Percentiles rank a stretch among this genome's conserved stretches.
phyloP scores from a whole-genome alignment of 306 rosid species.

The Glycine soja region DNA sequence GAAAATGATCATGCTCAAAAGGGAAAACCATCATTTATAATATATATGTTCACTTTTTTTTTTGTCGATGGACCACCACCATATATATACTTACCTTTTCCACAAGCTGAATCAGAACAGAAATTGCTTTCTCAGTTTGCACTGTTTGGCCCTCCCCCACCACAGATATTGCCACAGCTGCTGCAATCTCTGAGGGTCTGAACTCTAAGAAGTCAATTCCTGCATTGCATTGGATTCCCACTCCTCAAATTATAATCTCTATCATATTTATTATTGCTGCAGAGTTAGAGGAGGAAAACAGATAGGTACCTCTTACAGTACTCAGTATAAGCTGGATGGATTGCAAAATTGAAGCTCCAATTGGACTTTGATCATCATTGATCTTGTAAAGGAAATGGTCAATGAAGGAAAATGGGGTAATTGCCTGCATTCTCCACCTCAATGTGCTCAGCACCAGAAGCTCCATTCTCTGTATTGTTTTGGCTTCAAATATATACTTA shows the following conservation, averaged over 20 bases:
- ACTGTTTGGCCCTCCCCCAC: conserved; percentile 64
- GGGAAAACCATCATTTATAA: conserved; percentile 40
- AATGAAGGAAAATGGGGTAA: conserved; percentile 89
- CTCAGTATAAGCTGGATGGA: conserved; percentile 65
- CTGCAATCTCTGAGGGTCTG: conserved; percentile 93
- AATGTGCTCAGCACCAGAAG: conserved; percentile 83
- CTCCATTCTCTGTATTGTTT: conserved; percentile 86
- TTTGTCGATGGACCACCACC: conserved; percentile 48
- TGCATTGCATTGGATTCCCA: conserved; percentile 66
- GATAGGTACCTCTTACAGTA: conserved; percentile 62
- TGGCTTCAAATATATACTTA: conserved; percentile 79
- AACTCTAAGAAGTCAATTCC: conserved; percentile 86
- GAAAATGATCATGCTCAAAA: conserved; percentile 42
- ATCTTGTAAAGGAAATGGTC: conserved; percentile 76
- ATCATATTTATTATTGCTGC: conserved; percentile 33
- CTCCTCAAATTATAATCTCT: conserved; percentile 47
- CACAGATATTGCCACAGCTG: conserved; percentile 79
- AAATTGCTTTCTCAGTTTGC: conserved; percentile 64
- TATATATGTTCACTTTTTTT: not conserved
- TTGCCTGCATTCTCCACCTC: conserved; percentile 91
- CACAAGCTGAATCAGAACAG: conserved; percentile 65
- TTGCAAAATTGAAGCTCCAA: conserved; percentile 51
- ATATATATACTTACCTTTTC: conserved; percentile 61
- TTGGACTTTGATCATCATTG: conserved; percentile 58
- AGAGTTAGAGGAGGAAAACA: not conserved